phyloP scores from a whole-genome alignment of 2,329 filamentous ascomycete species.

The Epichloe brachyelytri region DNA sequence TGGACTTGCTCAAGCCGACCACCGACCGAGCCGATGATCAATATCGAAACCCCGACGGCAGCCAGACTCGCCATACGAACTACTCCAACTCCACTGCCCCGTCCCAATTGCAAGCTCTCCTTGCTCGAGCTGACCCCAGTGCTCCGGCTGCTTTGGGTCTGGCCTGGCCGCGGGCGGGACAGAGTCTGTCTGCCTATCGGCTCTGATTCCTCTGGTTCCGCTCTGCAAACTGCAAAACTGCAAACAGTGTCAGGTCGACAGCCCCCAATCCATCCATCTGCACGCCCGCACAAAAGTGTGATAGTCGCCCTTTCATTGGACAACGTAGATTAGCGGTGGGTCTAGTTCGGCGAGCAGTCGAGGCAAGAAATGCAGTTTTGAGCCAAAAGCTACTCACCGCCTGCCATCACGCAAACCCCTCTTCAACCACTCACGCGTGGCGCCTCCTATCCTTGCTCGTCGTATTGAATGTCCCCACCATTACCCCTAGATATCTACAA shows the following conservation, averaged over 20 bases:
- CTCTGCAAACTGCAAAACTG: neutral
- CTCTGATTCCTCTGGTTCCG: neutral
- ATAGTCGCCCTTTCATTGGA: slow-evolving; percentile 25
- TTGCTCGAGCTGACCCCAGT: neutral
- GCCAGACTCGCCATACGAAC: neutral
- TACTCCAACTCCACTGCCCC: neutral
- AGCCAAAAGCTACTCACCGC: slow-evolving; percentile 9
- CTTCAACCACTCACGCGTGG: neutral
- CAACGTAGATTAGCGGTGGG: slow-evolving; percentile 3
- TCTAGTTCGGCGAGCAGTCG: slow-evolving; percentile 7
- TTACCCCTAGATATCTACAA: too few species aligned
- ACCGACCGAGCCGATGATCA: too few species aligned
- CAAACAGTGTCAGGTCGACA: slow-evolving; percentile 1
- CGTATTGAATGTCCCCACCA: neutral
- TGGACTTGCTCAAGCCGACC: too few species aligned
- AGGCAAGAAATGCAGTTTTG: slow-evolving; percentile 10
- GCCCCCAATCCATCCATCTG: neutral
- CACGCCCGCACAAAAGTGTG: slow-evolving; percentile 18
- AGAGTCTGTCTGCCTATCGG: neutral
- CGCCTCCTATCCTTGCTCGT: neutral
- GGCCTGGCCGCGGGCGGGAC: neutral
- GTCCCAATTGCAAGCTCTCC: neutral
- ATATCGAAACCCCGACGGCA: too few species aligned
- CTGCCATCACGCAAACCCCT: slow-evolving; percentile 4
- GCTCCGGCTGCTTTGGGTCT: neutral